These are phyloP conservation scores for Endoconidiophora laricicola DNA, from an alignment of 2,329 filamentous ascomycete species.

Conservation along the genomic window DNA sequence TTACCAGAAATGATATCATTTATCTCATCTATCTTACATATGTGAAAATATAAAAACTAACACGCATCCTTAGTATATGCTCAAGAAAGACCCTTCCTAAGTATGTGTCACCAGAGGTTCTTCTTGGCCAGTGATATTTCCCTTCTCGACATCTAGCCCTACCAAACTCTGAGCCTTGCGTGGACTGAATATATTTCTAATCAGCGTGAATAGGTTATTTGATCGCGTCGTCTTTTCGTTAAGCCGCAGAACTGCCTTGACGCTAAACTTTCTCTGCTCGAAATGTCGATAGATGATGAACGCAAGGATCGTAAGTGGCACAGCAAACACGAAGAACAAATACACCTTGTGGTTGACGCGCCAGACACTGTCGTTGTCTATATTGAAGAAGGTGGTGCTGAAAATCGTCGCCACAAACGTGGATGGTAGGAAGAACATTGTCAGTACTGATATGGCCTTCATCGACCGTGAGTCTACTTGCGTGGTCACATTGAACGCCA, in stretches of 20 bases:
- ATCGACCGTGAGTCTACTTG: slow-evolving; percentile 10
- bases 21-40: too few relatives aligned
- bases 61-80: too few relatives aligned
- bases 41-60: too few relatives aligned
- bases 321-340: slow-evolving; percentile 1
- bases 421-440: slow-evolving; percentile 12
- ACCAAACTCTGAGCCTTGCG: too few relatives aligned
- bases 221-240: too few relatives aligned
- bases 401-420: slow-evolving; percentile 11
- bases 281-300: too few relatives aligned
- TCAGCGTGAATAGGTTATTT: too few relatives aligned
- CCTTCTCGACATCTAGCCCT: background rate
- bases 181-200: too few relatives aligned
- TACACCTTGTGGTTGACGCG: slow-evolving; percentile 4
- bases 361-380: background rate
- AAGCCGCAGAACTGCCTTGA: background rate
- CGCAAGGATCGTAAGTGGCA: slow-evolving; percentile 1
- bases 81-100: background rate
- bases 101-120: background rate
- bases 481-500: slow-evolving; percentile 4
- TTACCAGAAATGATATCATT: too few relatives aligned
- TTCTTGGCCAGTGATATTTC: background rate
- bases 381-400: slow-evolving; percentile 7
- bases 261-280: background rate
- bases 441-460: slow-evolving; percentile 12